These are phyloP conservation scores for Colletotrichum agaves DNA, from an alignment of 2,329 filamentous ascomycete species.

Conservation along the genomic window DNA sequence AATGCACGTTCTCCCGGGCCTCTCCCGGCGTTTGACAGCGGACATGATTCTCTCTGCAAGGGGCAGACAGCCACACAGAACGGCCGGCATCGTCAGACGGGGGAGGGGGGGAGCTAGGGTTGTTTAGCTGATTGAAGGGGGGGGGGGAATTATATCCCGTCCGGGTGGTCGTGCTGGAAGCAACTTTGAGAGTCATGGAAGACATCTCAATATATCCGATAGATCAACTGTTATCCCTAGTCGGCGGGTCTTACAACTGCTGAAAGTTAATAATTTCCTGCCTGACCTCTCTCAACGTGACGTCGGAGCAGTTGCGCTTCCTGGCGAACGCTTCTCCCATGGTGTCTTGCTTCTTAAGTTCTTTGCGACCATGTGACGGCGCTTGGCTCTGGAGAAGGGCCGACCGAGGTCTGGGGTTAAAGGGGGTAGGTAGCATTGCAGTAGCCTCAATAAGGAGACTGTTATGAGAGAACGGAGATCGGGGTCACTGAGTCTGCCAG, in stretches of 20 bases:
- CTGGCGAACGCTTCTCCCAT: background rate
- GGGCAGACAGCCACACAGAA: constrained; percentile 2
- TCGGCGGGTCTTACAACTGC: background rate
- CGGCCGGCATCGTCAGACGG: constrained; percentile 5
- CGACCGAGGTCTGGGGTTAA: constrained; percentile 16
- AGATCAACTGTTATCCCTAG: constrained; percentile 12
- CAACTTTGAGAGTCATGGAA: background rate
- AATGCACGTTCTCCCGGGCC: constrained; percentile 11
- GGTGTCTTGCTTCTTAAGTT: background rate
- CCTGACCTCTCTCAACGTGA: constrained; percentile 6
- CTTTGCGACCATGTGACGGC: constrained; percentile 23
- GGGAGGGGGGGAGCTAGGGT: background rate
- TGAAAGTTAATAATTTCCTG: background rate
- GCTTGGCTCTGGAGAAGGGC: constrained; percentile 33
- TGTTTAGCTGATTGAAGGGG: constrained; percentile 7
- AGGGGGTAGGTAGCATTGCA: constrained; percentile 27
- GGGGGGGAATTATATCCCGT: no score
- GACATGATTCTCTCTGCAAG: constrained; percentile 31
- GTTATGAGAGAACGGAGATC: background rate
- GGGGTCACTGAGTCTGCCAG: background rate
- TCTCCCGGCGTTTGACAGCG: constrained; percentile 23
- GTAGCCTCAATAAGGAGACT: constrained; percentile 11
- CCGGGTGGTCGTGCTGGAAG: background rate
- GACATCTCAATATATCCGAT: constrained; percentile 11
- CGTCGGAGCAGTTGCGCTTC: constrained; percentile 7